A percentile compares a stretch with the other conserved stretches of the same genome.
Evolutionary conservation across 768 basidiomycete genomes (phyloP).

Genomic region (Collybia nuda): DNA sequence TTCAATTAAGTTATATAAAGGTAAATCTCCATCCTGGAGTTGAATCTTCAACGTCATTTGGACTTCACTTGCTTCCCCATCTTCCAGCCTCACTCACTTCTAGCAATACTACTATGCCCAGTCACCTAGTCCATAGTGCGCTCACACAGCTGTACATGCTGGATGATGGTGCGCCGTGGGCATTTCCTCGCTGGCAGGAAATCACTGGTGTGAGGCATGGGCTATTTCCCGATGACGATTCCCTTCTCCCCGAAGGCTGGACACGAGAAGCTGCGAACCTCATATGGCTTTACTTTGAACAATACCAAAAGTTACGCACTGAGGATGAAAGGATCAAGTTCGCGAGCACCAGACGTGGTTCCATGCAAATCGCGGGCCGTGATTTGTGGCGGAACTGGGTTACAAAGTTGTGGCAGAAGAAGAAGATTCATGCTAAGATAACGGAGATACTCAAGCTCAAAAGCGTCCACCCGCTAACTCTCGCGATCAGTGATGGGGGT

Average conservation of each 20-base stretch:
- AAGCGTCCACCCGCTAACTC: slow-evolving; percentile 5
- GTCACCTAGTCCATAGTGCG: slow-evolving; percentile 9
- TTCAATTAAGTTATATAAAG: too few species aligned
- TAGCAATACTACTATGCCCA: slow-evolving; percentile 5
- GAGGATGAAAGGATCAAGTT: slow-evolving; percentile 14
- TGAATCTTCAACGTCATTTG: too few species aligned
- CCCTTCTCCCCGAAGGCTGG: slow-evolving; percentile 8
- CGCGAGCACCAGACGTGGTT: neutral
- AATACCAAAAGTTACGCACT: neutral
- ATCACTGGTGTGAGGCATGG: slow-evolving; percentile 18
- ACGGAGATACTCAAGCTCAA: slow-evolving; percentile 2
- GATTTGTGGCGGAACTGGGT: slow-evolving; percentile 12
- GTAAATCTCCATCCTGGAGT: too few species aligned
- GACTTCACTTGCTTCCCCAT: too few species aligned
- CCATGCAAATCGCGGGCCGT: slow-evolving; percentile 8
- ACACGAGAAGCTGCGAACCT: slow-evolving; percentile 5
- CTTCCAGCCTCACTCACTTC: too few species aligned
- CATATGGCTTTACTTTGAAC: slow-evolving; percentile 13
- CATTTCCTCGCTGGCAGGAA: slow-evolving; percentile 15
- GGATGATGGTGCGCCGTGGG: slow-evolving; percentile 12
- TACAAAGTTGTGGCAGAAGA: neutral
- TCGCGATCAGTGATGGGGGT: too few species aligned
- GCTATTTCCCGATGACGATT: slow-evolving; percentile 15
- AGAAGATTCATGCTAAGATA: slow-evolving; percentile 13
- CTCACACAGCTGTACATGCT: slow-evolving; percentile 14